Percentiles rank a stretch among this genome's conserved stretches.
Conservation (phyloP, 352 stramenopile genomes). For the Elongisporangium senticosum region DNA sequence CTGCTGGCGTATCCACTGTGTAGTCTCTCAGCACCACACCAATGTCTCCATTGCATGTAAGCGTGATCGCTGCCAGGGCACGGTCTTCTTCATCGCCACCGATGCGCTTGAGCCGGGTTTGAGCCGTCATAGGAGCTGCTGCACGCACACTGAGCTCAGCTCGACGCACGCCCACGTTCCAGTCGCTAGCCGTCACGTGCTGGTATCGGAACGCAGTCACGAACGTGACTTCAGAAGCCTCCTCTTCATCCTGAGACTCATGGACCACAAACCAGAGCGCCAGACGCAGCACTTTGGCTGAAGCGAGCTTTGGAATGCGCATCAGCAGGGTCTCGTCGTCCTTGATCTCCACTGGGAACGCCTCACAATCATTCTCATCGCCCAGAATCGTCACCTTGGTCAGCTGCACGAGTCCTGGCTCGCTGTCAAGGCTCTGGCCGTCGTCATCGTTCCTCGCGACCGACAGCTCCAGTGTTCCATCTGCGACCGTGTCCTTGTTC, state of each 20-base stretch:
- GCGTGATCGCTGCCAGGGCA: slow-evolving; percentile 24
- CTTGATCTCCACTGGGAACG: neutral
- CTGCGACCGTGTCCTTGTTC: slow-evolving; percentile 32
- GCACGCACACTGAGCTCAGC: slow-evolving; percentile 21
- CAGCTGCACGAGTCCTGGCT: slow-evolving; percentile 7
- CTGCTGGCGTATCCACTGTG: slow-evolving; percentile 7
- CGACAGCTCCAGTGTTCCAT: slow-evolving; percentile 47
- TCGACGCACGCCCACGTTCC: slow-evolving; percentile 17
- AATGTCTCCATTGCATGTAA: slow-evolving; percentile 31
- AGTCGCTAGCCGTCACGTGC: slow-evolving; percentile 8
- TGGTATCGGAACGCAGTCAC: slow-evolving; percentile 12
- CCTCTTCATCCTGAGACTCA: neutral
- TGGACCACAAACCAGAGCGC: neutral
- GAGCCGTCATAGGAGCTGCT: slow-evolving; percentile 26
- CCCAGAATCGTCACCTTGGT: neutral
- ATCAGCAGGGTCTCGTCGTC: slow-evolving; percentile 13
- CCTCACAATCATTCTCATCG: slow-evolving; percentile 3
- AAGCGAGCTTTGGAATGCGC: slow-evolving; percentile 16
- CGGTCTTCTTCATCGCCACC: slow-evolving; percentile 2
- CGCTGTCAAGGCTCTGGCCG: slow-evolving; percentile 6
- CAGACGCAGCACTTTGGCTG: slow-evolving; percentile 21
- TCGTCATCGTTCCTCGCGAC: slow-evolving; percentile 11
- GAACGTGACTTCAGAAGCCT: neutral
- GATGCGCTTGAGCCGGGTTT: slow-evolving; percentile 33
- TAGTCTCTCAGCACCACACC: slow-evolving; percentile 30